These are phyloP conservation scores for Eudorina sp. DNA, from an alignment of 139 green algal genomes.

Conservation along the genomic window DNA sequence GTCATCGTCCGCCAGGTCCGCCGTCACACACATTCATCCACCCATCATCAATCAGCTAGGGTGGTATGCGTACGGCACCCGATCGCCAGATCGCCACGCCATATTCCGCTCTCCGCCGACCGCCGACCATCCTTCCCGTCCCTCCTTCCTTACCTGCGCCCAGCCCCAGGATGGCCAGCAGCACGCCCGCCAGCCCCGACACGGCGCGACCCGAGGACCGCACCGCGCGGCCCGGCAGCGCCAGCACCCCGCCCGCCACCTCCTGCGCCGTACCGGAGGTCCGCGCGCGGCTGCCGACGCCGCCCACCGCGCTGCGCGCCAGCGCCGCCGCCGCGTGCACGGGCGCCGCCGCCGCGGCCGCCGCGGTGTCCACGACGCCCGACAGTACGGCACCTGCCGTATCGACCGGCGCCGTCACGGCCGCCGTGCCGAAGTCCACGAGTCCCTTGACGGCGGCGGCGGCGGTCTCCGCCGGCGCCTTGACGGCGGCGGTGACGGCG, in stretches of 20 bases:
- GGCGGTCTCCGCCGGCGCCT: neutral
- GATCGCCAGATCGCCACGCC: no score
- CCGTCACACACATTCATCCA: no score
- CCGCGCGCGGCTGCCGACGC: neutral
- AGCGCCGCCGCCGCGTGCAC: neutral
- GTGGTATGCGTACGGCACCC: no score
- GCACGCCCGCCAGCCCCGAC: neutral
- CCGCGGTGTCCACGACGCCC: neutral
- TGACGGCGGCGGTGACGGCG: slow-evolving; percentile 25
- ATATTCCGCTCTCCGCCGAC: no score
- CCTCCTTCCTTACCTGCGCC: neutral
- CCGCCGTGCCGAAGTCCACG: neutral
- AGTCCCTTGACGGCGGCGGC: neutral
- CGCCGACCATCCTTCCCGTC: neutral
- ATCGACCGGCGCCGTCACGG: neutral
- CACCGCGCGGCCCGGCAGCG: slow-evolving; percentile 10
- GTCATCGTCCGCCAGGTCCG: no score
- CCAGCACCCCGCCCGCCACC: neutral
- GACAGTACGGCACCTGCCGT: neutral
- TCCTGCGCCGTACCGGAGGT: neutral
- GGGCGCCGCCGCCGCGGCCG: neutral
- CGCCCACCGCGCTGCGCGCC: neutral
- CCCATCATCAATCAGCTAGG: no score
- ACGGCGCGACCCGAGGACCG: neutral
- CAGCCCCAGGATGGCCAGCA: slow-evolving; percentile 27